These are phyloP conservation scores for Vaccinium macrocarpon DNA, from an alignment of 148 eudicot species.

Conservation along the genomic window DNA sequence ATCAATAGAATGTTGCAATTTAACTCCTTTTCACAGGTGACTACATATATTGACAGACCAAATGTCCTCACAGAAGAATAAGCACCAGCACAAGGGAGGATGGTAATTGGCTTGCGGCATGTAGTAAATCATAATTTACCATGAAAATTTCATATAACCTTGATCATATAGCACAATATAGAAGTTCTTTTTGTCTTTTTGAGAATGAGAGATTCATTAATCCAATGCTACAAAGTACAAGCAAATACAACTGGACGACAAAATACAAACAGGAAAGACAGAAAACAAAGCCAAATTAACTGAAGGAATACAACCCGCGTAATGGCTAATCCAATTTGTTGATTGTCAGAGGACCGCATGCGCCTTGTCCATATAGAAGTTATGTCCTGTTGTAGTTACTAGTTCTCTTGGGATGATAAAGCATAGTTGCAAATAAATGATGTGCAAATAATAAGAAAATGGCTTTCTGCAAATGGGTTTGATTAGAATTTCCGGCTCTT, in stretches of 20 bases:
- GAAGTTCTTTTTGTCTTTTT: no score
- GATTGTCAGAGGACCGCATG: no score
- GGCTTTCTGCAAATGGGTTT: background rate
- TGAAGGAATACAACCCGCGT: no score
- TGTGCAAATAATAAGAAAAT: background rate
- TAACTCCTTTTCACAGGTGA: background rate
- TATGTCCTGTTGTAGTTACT: background rate
- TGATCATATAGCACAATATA: background rate
- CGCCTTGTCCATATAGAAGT: background rate
- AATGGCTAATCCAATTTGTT: no score
- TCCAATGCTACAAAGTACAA: no score
- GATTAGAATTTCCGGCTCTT: slow-evolving; percentile 17
- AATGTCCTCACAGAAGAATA: background rate
- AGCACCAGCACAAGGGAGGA: background rate
- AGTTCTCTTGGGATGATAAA: background rate
- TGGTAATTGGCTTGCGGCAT: background rate
- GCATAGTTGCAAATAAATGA: background rate
- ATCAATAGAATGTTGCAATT: background rate
- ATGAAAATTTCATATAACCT: background rate
- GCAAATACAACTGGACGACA: no score
- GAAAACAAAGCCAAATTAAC: no score
- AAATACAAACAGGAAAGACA: no score
- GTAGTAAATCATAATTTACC: background rate
- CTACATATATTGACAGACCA: background rate
- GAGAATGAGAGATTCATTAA: no score